Evolutionary conservation across 257 asterid genomes (phyloP).

Genomic region (Mitragyna speciosa): DNA sequence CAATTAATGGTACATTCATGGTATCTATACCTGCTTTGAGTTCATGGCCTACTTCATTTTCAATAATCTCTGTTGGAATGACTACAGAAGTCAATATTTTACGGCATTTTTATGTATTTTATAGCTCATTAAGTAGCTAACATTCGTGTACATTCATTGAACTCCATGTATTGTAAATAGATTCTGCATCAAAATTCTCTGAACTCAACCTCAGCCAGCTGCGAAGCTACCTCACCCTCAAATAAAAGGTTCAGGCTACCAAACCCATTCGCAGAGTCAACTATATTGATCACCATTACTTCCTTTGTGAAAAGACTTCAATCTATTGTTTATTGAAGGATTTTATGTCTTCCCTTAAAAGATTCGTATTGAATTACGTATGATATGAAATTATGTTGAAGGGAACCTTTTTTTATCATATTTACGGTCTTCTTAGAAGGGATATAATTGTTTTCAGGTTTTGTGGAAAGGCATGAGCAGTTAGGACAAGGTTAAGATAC

Average conservation of each 20-base stretch:
- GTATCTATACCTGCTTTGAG: slow-evolving; percentile 17
- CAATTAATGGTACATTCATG: slow-evolving; percentile 4
- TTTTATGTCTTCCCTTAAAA: neutral
- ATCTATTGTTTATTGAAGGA: neutral
- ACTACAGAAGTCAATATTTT: slow-evolving; percentile 20
- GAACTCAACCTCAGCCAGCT: slow-evolving; percentile 19
- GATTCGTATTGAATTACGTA: neutral
- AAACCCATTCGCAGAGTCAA: neutral
- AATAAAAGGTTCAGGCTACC: slow-evolving; percentile 19
- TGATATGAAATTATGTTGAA: neutral
- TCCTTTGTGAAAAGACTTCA: neutral
- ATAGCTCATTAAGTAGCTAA: neutral
- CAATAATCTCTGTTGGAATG: neutral
- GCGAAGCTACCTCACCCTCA: neutral
- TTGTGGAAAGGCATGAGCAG: slow-evolving; percentile 11
- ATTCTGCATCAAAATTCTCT: slow-evolving; percentile 12
- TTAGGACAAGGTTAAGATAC: slow-evolving; percentile 25
- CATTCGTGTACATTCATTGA: slow-evolving; percentile 24
- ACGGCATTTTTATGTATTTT: neutral
- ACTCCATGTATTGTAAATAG: neutral
- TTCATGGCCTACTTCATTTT: neutral
- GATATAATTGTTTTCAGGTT: neutral
- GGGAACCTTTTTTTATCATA: neutral
- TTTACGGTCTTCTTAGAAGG: slow-evolving; percentile 1
- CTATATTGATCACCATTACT: neutral